These are phyloP conservation scores for Aspergillus heteromorphus DNA, from an alignment of 495 filamentous ascomycete species.

Conservation along the genomic window DNA sequence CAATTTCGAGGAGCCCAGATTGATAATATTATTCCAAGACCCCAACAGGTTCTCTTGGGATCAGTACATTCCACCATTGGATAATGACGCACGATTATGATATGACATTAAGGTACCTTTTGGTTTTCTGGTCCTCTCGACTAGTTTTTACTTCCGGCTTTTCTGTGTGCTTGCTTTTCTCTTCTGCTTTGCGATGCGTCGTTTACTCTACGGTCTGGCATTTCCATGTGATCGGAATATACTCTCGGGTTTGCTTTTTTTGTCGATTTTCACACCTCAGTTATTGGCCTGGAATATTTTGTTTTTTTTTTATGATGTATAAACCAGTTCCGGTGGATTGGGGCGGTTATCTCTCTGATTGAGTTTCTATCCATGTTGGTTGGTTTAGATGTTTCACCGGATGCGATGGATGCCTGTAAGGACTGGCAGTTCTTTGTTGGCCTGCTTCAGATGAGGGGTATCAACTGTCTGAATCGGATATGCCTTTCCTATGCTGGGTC, in stretches of 20 bases:
- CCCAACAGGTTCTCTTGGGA: not conserved
- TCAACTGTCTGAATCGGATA: not conserved
- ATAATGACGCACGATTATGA: not conserved
- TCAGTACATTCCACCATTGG: not conserved
- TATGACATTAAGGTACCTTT: not conserved
- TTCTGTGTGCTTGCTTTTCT: not conserved
- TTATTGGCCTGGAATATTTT: not conserved
- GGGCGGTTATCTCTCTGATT: not conserved
- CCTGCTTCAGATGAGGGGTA: not conserved
- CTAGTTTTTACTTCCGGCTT: not conserved
- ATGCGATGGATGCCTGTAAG: not conserved
- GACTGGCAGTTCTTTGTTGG: not conserved
- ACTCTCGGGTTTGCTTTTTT: not conserved
- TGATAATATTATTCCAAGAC: not conserved
- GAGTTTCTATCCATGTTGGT: not conserved
- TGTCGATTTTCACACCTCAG: not conserved
- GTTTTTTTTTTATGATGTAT: constrained; percentile 9
- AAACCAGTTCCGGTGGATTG: not conserved
- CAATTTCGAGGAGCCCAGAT: not conserved
- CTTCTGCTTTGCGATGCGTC: not conserved
- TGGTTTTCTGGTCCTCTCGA: not conserved
- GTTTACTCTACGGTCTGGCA: not conserved
- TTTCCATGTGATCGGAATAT: not conserved
- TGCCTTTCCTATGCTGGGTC: not conserved
- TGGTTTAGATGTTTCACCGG: not conserved